These are phyloP conservation scores for Cephaloascus albidus DNA, from an alignment of 805 yeast species.

Conservation along the genomic window DNA sequence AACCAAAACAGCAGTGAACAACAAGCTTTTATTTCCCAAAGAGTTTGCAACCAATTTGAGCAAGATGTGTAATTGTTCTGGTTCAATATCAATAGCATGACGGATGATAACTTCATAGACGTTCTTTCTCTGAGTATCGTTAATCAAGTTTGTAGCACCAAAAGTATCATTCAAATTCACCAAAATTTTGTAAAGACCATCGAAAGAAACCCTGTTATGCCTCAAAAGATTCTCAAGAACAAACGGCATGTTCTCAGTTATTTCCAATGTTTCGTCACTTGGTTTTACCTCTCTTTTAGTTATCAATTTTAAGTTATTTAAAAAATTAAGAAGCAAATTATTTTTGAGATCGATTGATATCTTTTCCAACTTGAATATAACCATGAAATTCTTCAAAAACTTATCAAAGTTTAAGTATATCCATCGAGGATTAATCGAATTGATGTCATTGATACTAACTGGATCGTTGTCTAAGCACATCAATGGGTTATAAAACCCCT, in stretches of 20 bases:
- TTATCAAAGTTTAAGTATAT: conserved; percentile 18
- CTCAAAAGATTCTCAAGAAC: conserved; percentile 14
- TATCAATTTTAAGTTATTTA: conserved; percentile 14
- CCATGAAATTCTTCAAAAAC: conserved; percentile 15
- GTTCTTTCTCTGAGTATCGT: conserved; percentile 4
- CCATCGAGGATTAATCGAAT: conserved; percentile 24
- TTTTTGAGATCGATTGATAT: conserved; percentile 16
- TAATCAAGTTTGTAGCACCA: conserved; percentile 14
- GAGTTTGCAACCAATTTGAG: conserved; percentile 3
- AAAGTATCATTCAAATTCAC: conserved; percentile 22
- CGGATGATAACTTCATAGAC: conserved; percentile 6
- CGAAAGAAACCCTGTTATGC: conserved; percentile 9
- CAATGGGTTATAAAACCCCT: too few species aligned
- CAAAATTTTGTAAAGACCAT: conserved; percentile 13
- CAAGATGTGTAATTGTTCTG: conserved; percentile 8
- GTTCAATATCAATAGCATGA: conserved; percentile 4
- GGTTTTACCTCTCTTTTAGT: conserved; percentile 20
- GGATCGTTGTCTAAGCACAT: conserved; percentile 24
- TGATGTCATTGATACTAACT: conserved; percentile 17
- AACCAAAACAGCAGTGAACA: conserved; percentile 10
- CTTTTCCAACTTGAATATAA: conserved; percentile 14
- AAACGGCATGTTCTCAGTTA: conserved; percentile 20
- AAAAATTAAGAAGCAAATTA: conserved; percentile 13
- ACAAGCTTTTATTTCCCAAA: conserved; percentile 8
- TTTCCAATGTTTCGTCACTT: conserved; percentile 20